Conservation (phyloP, 1,139 yeast genomes). For the Yamadazyma diospyri region DNA sequence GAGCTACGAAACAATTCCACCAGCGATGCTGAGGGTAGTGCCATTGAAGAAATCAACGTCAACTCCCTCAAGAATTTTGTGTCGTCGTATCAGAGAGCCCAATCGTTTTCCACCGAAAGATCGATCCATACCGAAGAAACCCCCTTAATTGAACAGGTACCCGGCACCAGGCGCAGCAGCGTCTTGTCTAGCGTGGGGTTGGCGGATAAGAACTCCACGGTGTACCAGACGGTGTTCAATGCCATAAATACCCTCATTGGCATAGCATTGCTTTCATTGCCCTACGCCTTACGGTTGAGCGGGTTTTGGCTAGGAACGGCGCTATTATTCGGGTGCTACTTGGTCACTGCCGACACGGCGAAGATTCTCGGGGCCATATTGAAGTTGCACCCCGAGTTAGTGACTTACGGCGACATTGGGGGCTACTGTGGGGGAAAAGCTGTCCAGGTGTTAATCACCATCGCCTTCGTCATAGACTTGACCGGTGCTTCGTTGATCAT, state of each 20-base stretch:
- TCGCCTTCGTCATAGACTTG: slow-evolving; percentile 71
- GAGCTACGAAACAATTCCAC: background rate
- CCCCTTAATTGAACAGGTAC: slow-evolving; percentile 1
- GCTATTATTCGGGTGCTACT: slow-evolving; percentile 54
- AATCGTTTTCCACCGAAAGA: slow-evolving; percentile 40
- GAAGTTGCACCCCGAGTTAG: slow-evolving; percentile 24
- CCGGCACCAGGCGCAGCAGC: slow-evolving; percentile 16
- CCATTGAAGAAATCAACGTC: slow-evolving; percentile 14
- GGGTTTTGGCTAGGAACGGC: slow-evolving; percentile 75
- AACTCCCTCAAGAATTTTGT: slow-evolving; percentile 78
- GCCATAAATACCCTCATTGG: slow-evolving; percentile 85
- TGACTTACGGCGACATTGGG: slow-evolving; percentile 47
- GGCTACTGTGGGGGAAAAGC: slow-evolving; percentile 40
- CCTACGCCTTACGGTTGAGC: slow-evolving; percentile 71
- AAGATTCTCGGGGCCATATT: slow-evolving; percentile 36
- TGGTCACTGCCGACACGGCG: slow-evolving; percentile 71
- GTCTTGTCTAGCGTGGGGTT: slow-evolving; percentile 12
- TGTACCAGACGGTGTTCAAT: slow-evolving; percentile 84
- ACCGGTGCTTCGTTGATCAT: slow-evolving; percentile 76
- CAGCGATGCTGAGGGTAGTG: background rate
- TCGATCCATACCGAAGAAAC: slow-evolving; percentile 14
- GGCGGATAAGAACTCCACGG: slow-evolving; percentile 46
- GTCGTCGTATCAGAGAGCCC: slow-evolving; percentile 74
- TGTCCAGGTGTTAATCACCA: slow-evolving; percentile 59
- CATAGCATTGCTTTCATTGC: slow-evolving; percentile 79